Evolutionary conservation across 1,284 basidiomycete species (phyloP), one percentile per base, ranked within the genome.

Genomic region (Waitea zeae): DNA sequence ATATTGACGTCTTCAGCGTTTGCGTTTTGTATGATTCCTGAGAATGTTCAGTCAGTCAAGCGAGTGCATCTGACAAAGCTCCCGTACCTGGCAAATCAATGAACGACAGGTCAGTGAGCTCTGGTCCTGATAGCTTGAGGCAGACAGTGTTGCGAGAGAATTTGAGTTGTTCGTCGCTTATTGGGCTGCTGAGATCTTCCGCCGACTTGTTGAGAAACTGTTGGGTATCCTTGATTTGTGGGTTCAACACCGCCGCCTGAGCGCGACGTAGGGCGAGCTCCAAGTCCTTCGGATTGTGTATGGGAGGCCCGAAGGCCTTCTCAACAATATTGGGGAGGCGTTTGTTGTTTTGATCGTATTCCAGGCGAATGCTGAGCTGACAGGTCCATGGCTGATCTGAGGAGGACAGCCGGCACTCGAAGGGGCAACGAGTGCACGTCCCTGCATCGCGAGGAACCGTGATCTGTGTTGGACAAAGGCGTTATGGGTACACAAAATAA

Each of bases 141-240:
- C 59, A 62, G 3, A 68, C 56, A 1, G 56, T 50, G 42, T 65
- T 61, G 12, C 46, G 38, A 4, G 62, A 65, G 43, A 67, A 68
- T 3, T 44, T 34, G 38, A 0, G 48, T 19, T 19, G 41, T 44
- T 15, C n/a, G 33, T 7, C 19, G 17, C 18, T 27, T 3, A 14
- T 20, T 12, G 24, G 15, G 30, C 35, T 37, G 17, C 31, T 38
- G 14, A 54, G 29, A 1, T 48, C 41, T 0, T 54, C 47, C 3
- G 33, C 35, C 12, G 37, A 36, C 39, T 52, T 44, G 1, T 26
- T 37, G 12, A 59, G 31, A 22, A 59, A 49, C 2, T 44, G 38
- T 1, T 40, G 19, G 0, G 34, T 12, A 4, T 46, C 31, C 5
- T 51, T 30, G 6, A 39, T 36, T n/a, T n/a, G n/a, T 0, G 62